A percentile compares a stretch with the other conserved stretches of the same genome.
phyloP scores from a whole-genome alignment of 2,329 filamentous ascomycete genomes.

The Fusarium sp. region DNA sequence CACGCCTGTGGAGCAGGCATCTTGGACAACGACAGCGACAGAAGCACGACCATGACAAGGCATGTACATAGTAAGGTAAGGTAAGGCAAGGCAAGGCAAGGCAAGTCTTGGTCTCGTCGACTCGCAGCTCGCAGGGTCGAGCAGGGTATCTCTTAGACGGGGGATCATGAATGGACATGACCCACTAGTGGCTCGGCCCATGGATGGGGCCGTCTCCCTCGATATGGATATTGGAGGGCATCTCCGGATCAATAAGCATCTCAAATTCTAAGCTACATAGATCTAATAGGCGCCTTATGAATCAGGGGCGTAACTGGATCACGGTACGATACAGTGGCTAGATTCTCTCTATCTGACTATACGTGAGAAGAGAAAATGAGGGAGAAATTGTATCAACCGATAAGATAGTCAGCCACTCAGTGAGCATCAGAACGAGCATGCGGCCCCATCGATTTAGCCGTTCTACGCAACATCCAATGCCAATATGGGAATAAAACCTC shows the following conservation, averaged over 20 bases:
- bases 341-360: background rate
- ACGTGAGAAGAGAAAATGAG: conserved; percentile 16
- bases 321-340: background rate
- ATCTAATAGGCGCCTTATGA: conserved; percentile 18
- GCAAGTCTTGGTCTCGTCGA: conserved; percentile 30
- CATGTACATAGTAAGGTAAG: conserved; percentile 19
- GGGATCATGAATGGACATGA: conserved; percentile 34
- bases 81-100: conserved; percentile 7
- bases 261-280: conserved; percentile 5
- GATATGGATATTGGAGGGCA: conserved; percentile 16
- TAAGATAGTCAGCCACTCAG: conserved; percentile 26
- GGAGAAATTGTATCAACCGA: conserved; percentile 5
- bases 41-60: conserved; percentile 23
- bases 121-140: conserved; percentile 8
- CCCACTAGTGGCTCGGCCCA: conserved; percentile 34
- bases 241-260: conserved; percentile 32
- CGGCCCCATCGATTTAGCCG: conserved; percentile 31
- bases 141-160: conserved; percentile 39
- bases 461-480: conserved; percentile 22
- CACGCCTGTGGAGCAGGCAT: conserved; percentile 29
- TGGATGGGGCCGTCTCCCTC: conserved; percentile 29
- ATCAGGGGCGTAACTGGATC: conserved; percentile 20
- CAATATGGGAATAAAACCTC: conserved; percentile 28
- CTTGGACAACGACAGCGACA: conserved; percentile 35
- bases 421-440: conserved; percentile 22